Evolutionary conservation across 192 early-diverging fungal species (phyloP).

Genomic region (Neocallimastix lanati): DNA sequence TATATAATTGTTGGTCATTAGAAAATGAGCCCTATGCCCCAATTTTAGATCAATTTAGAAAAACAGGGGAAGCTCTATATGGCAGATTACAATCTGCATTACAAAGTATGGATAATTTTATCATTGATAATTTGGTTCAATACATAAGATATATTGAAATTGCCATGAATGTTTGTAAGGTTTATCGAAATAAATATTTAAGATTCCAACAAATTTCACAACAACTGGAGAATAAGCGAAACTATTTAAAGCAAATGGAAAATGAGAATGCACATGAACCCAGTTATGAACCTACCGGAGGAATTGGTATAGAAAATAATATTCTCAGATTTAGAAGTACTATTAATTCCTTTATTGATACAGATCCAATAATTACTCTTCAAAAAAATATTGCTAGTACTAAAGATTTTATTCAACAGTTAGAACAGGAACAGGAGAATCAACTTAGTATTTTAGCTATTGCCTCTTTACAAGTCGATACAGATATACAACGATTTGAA

Average conservation of each 20-base stretch:
- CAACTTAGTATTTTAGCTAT: background rate
- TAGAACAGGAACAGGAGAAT: slow-evolving; percentile 61
- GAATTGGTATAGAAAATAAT: background rate
- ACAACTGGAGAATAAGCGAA: background rate
- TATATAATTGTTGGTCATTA: background rate
- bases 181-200: background rate
- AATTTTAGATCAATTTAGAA: background rate
- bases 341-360: slow-evolving; percentile 85
- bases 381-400: slow-evolving; percentile 76
- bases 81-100: background rate
- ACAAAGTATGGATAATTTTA: background rate
- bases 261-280: background rate
- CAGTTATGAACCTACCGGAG: background rate
- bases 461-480: background rate
- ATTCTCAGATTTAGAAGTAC: background rate
- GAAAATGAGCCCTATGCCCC: background rate
- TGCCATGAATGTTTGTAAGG: background rate
- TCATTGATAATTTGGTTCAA: background rate
- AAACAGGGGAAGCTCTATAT: background rate
- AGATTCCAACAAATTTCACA: background rate
- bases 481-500: background rate
- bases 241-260: background rate
- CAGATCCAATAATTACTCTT: slow-evolving; percentile 76
- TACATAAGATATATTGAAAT: background rate
- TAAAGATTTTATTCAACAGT: slow-evolving; percentile 52